A percentile compares a stretch with the other conserved stretches of the same genome.
Evolutionary conservation across 2,329 filamentous ascomycete genomes (phyloP).

Genomic region (Colletotrichum zoysiae): DNA sequence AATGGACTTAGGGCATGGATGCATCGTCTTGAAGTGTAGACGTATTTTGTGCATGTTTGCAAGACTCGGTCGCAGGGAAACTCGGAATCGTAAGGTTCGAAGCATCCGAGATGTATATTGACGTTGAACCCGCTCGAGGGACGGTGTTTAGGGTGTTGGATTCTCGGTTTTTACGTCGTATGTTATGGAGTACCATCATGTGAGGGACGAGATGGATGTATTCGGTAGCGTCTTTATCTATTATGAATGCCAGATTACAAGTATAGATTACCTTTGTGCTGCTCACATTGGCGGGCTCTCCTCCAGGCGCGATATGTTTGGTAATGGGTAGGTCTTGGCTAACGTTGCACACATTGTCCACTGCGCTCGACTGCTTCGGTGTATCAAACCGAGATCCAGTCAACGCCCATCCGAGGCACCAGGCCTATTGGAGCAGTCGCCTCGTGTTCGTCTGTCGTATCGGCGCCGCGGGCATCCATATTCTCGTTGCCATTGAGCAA

Average conservation of each 20-base stretch:
- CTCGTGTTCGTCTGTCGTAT: no score
- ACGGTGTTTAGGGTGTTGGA: constrained; percentile 28
- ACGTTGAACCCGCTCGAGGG: not conserved
- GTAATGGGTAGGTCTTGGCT: not conserved
- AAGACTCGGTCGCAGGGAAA: not conserved
- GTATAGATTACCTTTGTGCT: not conserved
- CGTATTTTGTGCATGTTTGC: constrained; percentile 10
- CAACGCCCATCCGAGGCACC: not conserved
- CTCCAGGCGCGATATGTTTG: not conserved
- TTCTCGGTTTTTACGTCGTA: not conserved
- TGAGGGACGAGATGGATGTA: constrained; percentile 4
- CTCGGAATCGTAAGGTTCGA: constrained; percentile 6
- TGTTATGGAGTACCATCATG: not conserved
- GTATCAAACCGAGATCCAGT: not conserved
- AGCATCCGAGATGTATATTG: constrained; percentile 25
- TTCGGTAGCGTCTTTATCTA: constrained; percentile 3
- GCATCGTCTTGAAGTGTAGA: constrained; percentile 26
- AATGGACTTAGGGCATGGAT: constrained; percentile 19
- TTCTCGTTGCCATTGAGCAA: not conserved
- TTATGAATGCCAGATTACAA: constrained; percentile 20
- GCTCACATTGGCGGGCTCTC: not conserved
- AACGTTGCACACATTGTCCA: not conserved
- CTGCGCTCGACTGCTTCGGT: not conserved
- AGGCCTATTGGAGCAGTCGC: not conserved
- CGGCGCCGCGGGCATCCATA: not conserved